A percentile compares a stretch with the other conserved stretches of the same genome.
Conservation (phyloP, 768 basidiomycete species). For the Gloeostereum incarnatum region DNA sequence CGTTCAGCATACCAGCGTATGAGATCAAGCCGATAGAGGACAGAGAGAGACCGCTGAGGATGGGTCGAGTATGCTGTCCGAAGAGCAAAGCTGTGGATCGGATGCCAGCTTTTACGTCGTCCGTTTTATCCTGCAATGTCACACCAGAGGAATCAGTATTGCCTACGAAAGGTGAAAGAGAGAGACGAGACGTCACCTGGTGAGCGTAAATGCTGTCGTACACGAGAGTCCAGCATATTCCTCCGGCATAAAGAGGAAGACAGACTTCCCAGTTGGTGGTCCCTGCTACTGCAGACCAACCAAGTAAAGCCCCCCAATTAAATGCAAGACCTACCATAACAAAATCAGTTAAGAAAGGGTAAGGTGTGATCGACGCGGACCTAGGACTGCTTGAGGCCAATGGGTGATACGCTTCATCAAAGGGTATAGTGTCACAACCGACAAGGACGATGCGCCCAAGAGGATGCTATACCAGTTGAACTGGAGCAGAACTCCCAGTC, state of each 20-base stretch:
- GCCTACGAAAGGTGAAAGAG: not conserved
- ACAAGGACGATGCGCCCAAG: constrained; percentile 86
- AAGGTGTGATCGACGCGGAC: constrained; percentile 43
- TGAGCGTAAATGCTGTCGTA: constrained; percentile 99
- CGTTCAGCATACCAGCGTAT: constrained; percentile 74
- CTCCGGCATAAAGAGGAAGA: constrained; percentile 83
- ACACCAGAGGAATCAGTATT: not conserved
- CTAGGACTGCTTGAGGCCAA: constrained; percentile 95
- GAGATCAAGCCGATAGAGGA: constrained; percentile 68
- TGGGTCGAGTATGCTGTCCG: constrained; percentile 62
- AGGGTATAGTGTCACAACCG: constrained; percentile 83
- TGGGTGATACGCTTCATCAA: constrained; percentile 96
- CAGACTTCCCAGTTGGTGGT: constrained; percentile 74
- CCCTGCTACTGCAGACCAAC: constrained; percentile 92
- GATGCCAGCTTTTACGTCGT: constrained; percentile 84
- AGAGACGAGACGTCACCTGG: constrained; percentile 41
- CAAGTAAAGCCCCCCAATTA: constrained; percentile 95
- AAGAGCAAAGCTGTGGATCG: constrained; percentile 93
- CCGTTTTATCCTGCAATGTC: constrained; percentile 77
- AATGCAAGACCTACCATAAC: constrained; percentile 69
- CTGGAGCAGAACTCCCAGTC: constrained; percentile 80
- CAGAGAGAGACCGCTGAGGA: constrained; percentile 66
- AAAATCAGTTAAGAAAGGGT: too few species aligned
- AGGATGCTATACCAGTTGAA: constrained; percentile 94
- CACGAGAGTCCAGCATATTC: constrained; percentile 88